Conservation (phyloP, 202 grass and related monocot genomes). For the Carex arenaria region DNA sequence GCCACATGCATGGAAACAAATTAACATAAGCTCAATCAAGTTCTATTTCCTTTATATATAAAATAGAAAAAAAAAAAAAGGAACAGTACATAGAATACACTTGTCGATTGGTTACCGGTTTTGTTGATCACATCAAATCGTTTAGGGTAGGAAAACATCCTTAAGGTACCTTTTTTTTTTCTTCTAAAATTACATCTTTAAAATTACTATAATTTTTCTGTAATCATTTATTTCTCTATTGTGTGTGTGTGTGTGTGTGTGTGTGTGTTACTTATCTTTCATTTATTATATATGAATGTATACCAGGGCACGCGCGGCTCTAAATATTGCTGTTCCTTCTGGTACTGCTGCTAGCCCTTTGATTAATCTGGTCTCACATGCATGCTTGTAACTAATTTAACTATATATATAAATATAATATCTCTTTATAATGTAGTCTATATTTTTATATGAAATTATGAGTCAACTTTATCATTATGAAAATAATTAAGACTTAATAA, state of each 20-base stretch:
- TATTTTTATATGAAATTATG: background rate
- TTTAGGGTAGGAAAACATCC: background rate
- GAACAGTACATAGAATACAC: background rate
- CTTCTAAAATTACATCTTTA: background rate
- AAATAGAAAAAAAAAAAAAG: background rate
- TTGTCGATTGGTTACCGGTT: background rate
- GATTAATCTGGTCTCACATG: background rate
- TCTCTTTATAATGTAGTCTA: background rate
- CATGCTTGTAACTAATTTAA: background rate
- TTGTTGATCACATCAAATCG: background rate
- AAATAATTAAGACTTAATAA: background rate
- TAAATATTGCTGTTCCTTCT: background rate
- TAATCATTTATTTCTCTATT: background rate
- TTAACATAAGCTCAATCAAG: background rate
- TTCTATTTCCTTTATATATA: background rate
- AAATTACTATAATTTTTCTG: background rate
- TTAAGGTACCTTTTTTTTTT: background rate
- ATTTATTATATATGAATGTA: background rate
- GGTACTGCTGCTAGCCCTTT: background rate
- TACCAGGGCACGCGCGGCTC: background rate
- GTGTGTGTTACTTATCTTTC: background rate
- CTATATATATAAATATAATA: background rate
- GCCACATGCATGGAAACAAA: background rate
- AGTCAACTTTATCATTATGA: background rate
- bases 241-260: background rate